These are phyloP conservation scores for Zygosaccharomyces pseudobailii DNA, from an alignment of 1,139 yeast species.

Conservation along the genomic window DNA sequence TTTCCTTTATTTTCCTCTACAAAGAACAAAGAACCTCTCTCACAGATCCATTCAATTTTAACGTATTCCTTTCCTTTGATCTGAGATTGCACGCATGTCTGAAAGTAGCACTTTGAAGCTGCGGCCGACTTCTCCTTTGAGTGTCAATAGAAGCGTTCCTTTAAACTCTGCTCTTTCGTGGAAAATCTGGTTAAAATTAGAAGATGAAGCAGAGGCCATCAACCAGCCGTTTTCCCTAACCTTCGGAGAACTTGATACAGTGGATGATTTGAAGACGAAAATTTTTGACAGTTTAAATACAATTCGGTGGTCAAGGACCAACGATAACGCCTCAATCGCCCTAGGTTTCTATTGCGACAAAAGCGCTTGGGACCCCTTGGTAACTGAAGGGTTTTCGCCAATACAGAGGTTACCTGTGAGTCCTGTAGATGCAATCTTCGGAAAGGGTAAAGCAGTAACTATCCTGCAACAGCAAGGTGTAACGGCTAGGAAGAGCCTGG, in stretches of 20 bases:
- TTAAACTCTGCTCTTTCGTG: slow-evolving; percentile 12
- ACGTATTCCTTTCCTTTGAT: not conserved
- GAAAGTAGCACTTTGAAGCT: slow-evolving; percentile 5
- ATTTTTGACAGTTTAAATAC: slow-evolving; percentile 21
- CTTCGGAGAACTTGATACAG: slow-evolving; percentile 27
- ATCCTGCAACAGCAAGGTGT: slow-evolving; percentile 4
- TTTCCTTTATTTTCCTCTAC: slow-evolving; percentile 5
- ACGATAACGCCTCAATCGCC: slow-evolving; percentile 29
- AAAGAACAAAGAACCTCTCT: not conserved
- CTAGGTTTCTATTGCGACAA: slow-evolving; percentile 23
- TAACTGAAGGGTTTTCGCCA: not conserved
- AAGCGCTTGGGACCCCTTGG: slow-evolving; percentile 2
- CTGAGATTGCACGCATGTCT: not conserved
- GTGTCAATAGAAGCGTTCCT: slow-evolving; percentile 6
- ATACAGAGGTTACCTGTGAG: slow-evolving; percentile 1
- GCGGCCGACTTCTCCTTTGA: slow-evolving; percentile 9
- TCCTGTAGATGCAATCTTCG: slow-evolving; percentile 4
- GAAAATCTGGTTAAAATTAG: slow-evolving; percentile 26
- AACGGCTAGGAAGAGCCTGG: not conserved
- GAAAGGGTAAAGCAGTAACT: slow-evolving; percentile 2
- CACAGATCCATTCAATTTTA: not conserved
- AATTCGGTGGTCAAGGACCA: slow-evolving; percentile 23
- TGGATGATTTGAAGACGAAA: slow-evolving; percentile 30
- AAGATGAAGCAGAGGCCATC: slow-evolving; percentile 15
- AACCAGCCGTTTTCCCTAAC: slow-evolving; percentile 26